Base-by-base conservation (phyloP, 2,329 filamentous ascomycete species). In the Eutypella sp. region DNA sequence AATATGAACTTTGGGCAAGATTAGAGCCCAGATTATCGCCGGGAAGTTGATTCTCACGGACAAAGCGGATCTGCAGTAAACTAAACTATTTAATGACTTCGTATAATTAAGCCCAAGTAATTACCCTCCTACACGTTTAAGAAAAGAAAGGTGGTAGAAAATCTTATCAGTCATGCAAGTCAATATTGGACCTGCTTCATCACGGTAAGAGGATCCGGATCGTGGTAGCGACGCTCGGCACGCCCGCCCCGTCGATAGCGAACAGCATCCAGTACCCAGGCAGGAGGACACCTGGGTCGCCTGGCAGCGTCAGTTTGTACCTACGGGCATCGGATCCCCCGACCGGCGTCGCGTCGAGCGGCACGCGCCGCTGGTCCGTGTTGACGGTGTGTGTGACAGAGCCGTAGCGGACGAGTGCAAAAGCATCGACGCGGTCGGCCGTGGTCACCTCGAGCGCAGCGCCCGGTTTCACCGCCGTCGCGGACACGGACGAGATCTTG, bases 221-320 rank as follows among this genome's bases (percentile, higher is more conserved):
- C 8, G 61, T 68, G 51, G 63, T 67, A 0, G 67, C 70, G 4
- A 70, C 49, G 52, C 70, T 73, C 3, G 73, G 73, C 9, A 69
- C 67, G 1, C 72, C 71, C 3, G 51, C 57, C 13, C 57, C 51
- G 46, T 72, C 57, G 3, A 73, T 60, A 0, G 67, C 71, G 55
- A 76, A 78, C 25, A 78, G 47, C 59, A 71, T 69, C 65, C 68
- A 77, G 51, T 68, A 73, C 1, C 73, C 74, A 0, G 74, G 73
- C 2, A 76, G 47, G 8, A 67, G 53, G 38, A 76, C 61, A 1
- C 74, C 73, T 0, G 70, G 47, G 49, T 76, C 73, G 5, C 48
- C 47, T 0, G 73, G 72, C 6, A 76, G 55, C 1, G 48, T 59
- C 10, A 73, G 51, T 0, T 53, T 65, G 41, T 69, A 71, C 9